Conservation (phyloP, 768 basidiomycete species). For the Vishniacozyma victoriae region DNA sequence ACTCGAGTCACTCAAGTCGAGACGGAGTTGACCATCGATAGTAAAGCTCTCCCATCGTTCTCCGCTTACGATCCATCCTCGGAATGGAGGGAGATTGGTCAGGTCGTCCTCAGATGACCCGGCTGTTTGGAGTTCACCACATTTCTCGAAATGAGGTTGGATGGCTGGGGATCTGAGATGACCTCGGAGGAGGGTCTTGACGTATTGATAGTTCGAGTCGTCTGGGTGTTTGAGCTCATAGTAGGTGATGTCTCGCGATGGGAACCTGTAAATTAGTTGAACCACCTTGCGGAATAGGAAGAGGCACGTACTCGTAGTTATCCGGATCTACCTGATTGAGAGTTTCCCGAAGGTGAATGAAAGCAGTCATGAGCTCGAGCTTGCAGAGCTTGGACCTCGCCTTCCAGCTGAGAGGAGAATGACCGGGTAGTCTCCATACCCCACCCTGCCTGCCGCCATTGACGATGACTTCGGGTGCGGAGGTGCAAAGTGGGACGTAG, state of each 20-base stretch:
- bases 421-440: conserved; percentile 26
- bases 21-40: background rate
- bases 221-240: conserved; percentile 13
- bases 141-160: conserved; percentile 1
- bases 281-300: too few species aligned
- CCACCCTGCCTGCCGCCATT: conserved; percentile 14
- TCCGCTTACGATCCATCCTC: conserved; percentile 36
- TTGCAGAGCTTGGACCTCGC: conserved; percentile 22
- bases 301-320: too few species aligned
- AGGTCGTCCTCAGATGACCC: background rate
- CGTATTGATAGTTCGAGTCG: conserved; percentile 21
- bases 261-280: too few species aligned
- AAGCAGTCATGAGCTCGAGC: conserved; percentile 19
- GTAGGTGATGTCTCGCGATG: conserved; percentile 15
- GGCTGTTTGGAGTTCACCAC: conserved; percentile 6
- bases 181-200: conserved; percentile 28
- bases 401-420: conserved; percentile 11
- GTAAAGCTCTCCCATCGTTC: conserved; percentile 23
- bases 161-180: background rate
- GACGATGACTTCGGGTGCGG: conserved; percentile 11
- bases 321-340: too few species aligned
- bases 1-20: too few species aligned
- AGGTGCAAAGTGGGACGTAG: conserved; percentile 2
- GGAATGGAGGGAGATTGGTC: conserved; percentile 22
- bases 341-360: background rate